Evolutionary conservation across 192 early-diverging fungal genomes (phyloP).

Genomic region (Martensiomyces pterosporus): DNA sequence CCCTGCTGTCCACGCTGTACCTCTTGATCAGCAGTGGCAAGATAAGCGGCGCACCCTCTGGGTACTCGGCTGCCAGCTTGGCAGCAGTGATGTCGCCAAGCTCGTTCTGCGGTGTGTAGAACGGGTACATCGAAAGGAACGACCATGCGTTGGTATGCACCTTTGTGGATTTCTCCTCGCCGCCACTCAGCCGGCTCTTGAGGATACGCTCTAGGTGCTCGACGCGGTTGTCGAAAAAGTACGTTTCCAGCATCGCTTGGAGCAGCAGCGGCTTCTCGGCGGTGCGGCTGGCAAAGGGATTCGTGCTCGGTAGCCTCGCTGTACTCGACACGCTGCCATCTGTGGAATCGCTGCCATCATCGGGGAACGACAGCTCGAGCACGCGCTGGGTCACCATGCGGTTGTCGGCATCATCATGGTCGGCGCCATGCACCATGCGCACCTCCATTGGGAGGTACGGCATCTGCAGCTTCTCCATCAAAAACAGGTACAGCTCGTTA

Average conservation of each 20-base stretch:
- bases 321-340: background rate
- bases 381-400: slow-evolving; percentile 64
- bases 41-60: slow-evolving; percentile 54
- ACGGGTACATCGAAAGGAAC: slow-evolving; percentile 62
- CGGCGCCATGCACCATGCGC: slow-evolving; percentile 65
- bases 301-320: slow-evolving; percentile 3
- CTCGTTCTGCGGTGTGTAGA: slow-evolving; percentile 67
- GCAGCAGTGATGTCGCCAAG: slow-evolving; percentile 49
- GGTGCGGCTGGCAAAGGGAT: slow-evolving; percentile 6
- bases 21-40: slow-evolving; percentile 66
- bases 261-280: slow-evolving; percentile 32
- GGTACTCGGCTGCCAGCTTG: slow-evolving; percentile 49
- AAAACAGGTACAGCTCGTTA: slow-evolving; percentile 65
- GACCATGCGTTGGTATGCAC: slow-evolving; percentile 68
- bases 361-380: slow-evolving; percentile 52
- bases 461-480: slow-evolving; percentile 59
- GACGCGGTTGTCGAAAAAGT: slow-evolving; percentile 63
- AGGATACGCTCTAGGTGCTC: slow-evolving; percentile 36
- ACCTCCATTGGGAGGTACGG: slow-evolving; percentile 66
- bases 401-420: slow-evolving; percentile 58
- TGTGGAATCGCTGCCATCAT: background rate
- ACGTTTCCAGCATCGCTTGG: slow-evolving; percentile 53
- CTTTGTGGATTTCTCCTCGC: slow-evolving; percentile 7
- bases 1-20: slow-evolving; percentile 51
- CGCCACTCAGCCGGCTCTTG: slow-evolving; percentile 3